Conservation (phyloP, 2,329 filamentous ascomycete species). For the Hypoxylon sp. region DNA sequence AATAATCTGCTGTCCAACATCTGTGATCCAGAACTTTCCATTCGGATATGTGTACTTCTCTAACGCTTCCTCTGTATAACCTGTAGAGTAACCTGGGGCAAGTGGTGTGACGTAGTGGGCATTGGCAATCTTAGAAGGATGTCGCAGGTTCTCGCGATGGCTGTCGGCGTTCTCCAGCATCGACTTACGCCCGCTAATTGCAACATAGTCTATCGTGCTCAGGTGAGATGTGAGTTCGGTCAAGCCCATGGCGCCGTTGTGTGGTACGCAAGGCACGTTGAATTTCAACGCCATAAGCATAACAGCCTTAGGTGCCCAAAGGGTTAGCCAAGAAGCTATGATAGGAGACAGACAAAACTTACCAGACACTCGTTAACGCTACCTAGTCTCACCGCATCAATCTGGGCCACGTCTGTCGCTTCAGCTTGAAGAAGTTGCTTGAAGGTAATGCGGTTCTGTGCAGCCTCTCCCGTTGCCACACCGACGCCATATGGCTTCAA, state of each 20-base stretch:
- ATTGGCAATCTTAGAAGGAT: constrained; percentile 82
- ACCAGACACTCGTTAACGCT: constrained; percentile 90
- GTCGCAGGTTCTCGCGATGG: constrained; percentile 89
- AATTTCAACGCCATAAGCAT: constrained; percentile 85
- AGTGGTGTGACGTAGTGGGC: constrained; percentile 72
- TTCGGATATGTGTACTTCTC: constrained; percentile 3
- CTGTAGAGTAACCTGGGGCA: not conserved
- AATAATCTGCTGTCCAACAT: constrained; percentile 1
- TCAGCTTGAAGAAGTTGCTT: constrained; percentile 86
- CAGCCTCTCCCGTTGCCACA: constrained; percentile 93
- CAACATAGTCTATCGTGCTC: constrained; percentile 91
- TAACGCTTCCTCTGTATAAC: not conserved
- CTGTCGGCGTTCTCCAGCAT: constrained; percentile 93
- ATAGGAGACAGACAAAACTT: not conserved
- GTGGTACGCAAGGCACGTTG: constrained; percentile 86
- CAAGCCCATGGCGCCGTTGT: constrained; percentile 87
- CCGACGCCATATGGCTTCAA: constrained; percentile 80
- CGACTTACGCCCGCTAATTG: constrained; percentile 81
- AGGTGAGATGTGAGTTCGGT: constrained; percentile 95
- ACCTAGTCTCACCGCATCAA: constrained; percentile 88
- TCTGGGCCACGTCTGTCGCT: constrained; percentile 88
- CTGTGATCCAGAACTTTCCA: constrained; percentile 1
- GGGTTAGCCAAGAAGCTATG: not conserved
- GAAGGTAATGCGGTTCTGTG: constrained; percentile 92
- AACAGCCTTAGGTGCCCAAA: constrained; percentile 61